Evolutionary conservation across 2,329 filamentous ascomycete species (phyloP).

Genomic region (Curvularia verruculosa): DNA sequence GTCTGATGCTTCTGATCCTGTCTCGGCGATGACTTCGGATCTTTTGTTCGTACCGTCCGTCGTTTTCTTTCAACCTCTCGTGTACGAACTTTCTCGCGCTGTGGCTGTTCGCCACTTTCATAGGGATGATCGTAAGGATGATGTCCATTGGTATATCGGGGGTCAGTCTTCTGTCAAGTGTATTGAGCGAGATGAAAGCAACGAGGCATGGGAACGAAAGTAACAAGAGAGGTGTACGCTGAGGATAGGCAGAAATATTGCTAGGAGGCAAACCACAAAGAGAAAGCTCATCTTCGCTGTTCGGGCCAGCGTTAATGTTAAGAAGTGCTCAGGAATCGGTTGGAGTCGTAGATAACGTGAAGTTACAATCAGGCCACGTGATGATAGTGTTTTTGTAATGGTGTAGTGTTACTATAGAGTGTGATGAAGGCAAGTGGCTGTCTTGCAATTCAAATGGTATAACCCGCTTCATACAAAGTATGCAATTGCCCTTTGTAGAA

Average conservation of each 20-base stretch:
- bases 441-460: background rate
- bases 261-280: constrained; percentile 26
- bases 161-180: constrained; percentile 19
- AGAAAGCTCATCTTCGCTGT: constrained; percentile 19
- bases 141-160: constrained; percentile 15
- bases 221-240: constrained; percentile 29
- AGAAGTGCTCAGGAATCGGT: background rate
- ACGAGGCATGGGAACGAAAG: background rate
- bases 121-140: constrained; percentile 16
- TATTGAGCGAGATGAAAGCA: constrained; percentile 12
- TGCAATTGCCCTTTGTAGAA: background rate
- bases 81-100: background rate
- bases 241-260: constrained; percentile 33
- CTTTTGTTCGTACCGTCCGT: constrained; percentile 18
- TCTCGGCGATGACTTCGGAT: constrained; percentile 2
- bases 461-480: background rate
- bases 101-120: constrained; percentile 1
- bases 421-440: background rate
- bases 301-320: background rate
- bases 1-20: constrained; percentile 4
- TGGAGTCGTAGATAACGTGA: background rate
- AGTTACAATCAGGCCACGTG: background rate
- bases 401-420: background rate
- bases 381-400: background rate
- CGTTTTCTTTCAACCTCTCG: background rate